These are phyloP conservation scores for Lachnellula subtilissima DNA, from an alignment of 2,329 filamentous ascomycete genomes.

Conservation along the genomic window DNA sequence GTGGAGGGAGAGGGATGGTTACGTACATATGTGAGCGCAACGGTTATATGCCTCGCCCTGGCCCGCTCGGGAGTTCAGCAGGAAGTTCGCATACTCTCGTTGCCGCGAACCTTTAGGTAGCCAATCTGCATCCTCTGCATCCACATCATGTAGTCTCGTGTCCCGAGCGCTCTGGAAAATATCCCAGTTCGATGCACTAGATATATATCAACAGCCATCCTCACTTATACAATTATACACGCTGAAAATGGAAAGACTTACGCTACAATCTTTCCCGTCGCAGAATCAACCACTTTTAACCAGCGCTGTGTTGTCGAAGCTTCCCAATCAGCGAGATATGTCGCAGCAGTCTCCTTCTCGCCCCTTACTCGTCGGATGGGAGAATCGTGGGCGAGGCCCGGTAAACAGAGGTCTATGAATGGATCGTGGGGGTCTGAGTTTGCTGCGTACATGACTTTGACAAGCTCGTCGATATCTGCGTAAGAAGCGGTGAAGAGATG, in stretches of 20 bases:
- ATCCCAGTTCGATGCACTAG: neutral
- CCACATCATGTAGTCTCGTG: too few species aligned
- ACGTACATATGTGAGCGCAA: neutral
- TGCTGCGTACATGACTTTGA: neutral
- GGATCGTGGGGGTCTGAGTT: neutral
- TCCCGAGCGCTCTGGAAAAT: neutral
- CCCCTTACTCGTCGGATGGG: neutral
- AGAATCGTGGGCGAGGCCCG: neutral
- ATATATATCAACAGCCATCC: neutral
- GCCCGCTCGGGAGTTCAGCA: neutral
- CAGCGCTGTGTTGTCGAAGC: neutral
- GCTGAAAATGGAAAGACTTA: neutral
- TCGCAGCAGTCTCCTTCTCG: neutral
- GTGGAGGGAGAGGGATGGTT: neutral
- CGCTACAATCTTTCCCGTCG: neutral
- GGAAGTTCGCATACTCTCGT: neutral
- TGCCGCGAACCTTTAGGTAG: neutral
- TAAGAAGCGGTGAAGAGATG: neutral
- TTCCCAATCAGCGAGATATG: neutral
- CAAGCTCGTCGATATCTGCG: neutral
- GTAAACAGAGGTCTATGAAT: neutral
- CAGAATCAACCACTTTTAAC: neutral
- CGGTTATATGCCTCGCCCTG: neutral
- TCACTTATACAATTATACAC: neutral
- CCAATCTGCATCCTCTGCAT: neutral